Evolutionary conservation across 78 protist species (phyloP).

Genomic region (Planoprotostelium fungivorum): DNA sequence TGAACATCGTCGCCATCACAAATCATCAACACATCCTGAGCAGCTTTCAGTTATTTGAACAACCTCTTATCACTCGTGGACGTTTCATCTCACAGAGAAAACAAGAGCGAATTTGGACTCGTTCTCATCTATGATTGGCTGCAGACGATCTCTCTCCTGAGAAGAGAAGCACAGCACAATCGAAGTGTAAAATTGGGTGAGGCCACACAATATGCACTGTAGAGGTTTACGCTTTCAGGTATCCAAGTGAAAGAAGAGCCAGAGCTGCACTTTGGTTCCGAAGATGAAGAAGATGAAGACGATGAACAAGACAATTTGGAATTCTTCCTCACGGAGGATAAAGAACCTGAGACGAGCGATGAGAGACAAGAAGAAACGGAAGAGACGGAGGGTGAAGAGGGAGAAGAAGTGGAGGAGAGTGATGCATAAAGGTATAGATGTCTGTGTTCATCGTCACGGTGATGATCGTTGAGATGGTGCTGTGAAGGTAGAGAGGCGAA

Average conservation of each 20-base stretch:
- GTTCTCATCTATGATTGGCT: neutral
- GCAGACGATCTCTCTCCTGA: neutral
- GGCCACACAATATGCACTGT: neutral
- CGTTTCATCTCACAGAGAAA: neutral
- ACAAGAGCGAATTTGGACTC: neutral
- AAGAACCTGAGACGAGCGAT: neutral
- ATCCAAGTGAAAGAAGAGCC: neutral
- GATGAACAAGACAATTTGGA: neutral
- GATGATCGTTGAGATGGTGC: too few relatives aligned
- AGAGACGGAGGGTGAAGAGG: neutral
- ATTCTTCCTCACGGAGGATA: neutral
- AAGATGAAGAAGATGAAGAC: neutral
- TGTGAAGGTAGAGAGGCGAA: too few relatives aligned
- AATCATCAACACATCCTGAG: neutral
- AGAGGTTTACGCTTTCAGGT: neutral
- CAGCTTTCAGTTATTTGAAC: neutral
- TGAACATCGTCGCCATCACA: too few relatives aligned
- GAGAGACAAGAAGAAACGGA: neutral
- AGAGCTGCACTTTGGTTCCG: neutral
- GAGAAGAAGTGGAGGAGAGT: neutral
- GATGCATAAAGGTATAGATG: neutral
- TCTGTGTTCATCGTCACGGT: too few relatives aligned
- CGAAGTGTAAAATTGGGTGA: neutral
- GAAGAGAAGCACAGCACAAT: neutral
- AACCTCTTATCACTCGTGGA: neutral